Evolutionary conservation across 495 filamentous ascomycete genomes (phyloP), one percentile per base, ranked within the genome.

Genomic region (Penicillium tannophilum): DNA sequence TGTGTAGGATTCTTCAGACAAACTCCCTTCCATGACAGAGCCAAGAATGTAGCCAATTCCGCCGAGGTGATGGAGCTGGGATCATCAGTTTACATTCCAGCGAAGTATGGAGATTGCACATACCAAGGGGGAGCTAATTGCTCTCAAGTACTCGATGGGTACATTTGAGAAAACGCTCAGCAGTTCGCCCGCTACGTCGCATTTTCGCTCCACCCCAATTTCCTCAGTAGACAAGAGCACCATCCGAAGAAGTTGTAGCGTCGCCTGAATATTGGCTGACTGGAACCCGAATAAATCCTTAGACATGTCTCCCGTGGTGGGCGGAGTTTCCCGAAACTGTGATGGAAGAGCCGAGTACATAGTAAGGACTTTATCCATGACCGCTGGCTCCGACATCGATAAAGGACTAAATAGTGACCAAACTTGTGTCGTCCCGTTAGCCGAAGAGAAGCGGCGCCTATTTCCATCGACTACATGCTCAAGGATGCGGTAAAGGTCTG

Each of bases 241-340:
- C 70, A 82, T 80, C 12, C 78, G 78, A 12, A 83, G 72, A 8
- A 83, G 72, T 52, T 80, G 77, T 14, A 83, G 60, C 2, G 78
- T 82, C 4, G 79, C 78, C 24, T 76, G 71, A 44, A 83, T 82
- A 52, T 82, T 81, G 43, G 81, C 80, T 14, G 78, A 77, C 63
- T 83, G 79, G 47, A 82, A 81, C 1, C 77, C 75, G 52, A 76
- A 78, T 2, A 76, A 63, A 59, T 81, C 73, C 28, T 68, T 64
- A 0, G 44, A 48, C 35, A 63, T 67, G 60, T 74, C 74, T 30
- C 64, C 66, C 8, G 74, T 74, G 30, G 56, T 69, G 0, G 63
- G 62, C 2, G 64, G 72, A 0, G 65, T 68, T 45, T 73, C 63
- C 20, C 73, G 75, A 58, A 82, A 80, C 39, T 63, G 60, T 20